These are phyloP conservation scores for Colletotrichum brevisporum DNA, from an alignment of 2,329 filamentous ascomycete species.

Conservation along the genomic window DNA sequence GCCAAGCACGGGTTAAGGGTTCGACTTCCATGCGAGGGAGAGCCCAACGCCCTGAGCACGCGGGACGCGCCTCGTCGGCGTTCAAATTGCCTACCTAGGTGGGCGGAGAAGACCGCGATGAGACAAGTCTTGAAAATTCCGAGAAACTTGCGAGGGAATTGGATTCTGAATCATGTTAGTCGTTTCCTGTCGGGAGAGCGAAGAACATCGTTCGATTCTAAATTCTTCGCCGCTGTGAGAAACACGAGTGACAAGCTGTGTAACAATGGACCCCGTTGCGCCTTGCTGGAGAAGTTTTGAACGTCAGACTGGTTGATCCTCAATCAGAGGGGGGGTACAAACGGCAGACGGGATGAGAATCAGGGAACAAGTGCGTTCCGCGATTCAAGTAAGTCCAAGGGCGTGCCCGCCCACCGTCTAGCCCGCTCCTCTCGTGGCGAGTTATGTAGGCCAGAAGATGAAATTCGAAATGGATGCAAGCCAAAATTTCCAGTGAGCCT, in stretches of 20 bases:
- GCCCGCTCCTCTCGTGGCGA: not conserved
- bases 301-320: not conserved
- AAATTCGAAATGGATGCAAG: no score
- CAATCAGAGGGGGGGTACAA: not conserved
- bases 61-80: constrained; percentile 10
- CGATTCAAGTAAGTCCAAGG: not conserved
- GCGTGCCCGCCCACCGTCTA: not conserved
- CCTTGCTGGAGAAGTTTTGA: not conserved
- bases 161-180: constrained; percentile 19
- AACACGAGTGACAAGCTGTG: constrained; percentile 1
- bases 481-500: not conserved
- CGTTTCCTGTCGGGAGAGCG: not conserved
- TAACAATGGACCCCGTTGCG: not conserved
- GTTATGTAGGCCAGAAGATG: not conserved
- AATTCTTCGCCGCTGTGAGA: constrained; percentile 7
- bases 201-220: constrained; percentile 13
- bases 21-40: not conserved
- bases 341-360: constrained; percentile 23
- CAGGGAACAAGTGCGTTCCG: not conserved
- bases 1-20: constrained; percentile 3
- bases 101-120: constrained; percentile 5
- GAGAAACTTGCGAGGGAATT: constrained; percentile 30
- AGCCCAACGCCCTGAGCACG: not conserved
- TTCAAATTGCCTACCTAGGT: not conserved
- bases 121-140: constrained; percentile 35